phyloP scores from a whole-genome alignment of 352 stramenopile genomes.

The Albugo candida region DNA sequence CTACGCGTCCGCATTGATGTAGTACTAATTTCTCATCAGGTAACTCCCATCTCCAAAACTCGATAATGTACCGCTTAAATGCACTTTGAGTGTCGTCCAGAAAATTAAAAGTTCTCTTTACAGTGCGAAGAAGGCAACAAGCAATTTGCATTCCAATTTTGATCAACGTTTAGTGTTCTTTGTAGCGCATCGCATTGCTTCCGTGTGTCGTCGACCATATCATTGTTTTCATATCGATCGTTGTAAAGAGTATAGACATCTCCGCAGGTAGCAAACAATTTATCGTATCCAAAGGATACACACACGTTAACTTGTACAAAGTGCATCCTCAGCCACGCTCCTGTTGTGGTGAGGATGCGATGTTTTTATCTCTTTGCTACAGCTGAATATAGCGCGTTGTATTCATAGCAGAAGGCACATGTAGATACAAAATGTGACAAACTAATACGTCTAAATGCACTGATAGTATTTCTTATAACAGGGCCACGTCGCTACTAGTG shows the following conservation, averaged over 20 bases:
- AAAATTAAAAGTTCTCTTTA: constrained; percentile 25
- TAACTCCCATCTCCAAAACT: constrained; percentile 10
- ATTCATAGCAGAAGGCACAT: constrained; percentile 47
- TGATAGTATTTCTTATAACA: neutral
- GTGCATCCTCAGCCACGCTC: constrained; percentile 67
- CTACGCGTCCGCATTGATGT: no score
- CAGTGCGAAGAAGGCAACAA: constrained; percentile 47
- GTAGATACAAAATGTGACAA: constrained; percentile 69
- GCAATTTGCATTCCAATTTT: constrained; percentile 37
- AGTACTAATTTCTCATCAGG: neutral
- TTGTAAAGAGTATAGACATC: constrained; percentile 64
- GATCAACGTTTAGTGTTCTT: constrained; percentile 45
- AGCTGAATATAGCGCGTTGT: constrained; percentile 42
- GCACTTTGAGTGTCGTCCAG: constrained; percentile 20
- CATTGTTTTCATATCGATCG: constrained; percentile 33
- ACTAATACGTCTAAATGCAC: constrained; percentile 30
- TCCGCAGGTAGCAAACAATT: constrained; percentile 45
- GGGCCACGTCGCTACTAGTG: no score
- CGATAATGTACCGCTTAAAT: constrained; percentile 14
- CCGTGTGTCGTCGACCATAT: neutral
- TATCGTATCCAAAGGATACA: constrained; percentile 54
- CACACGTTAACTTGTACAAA: constrained; percentile 52
- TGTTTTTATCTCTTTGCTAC: constrained; percentile 67
- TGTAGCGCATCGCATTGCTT: constrained; percentile 6
- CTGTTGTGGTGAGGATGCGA: constrained; percentile 48